phyloP scores from a whole-genome alignment of 2,329 filamentous ascomycete genomes.

The Neopestalotiopsis clavispora region DNA sequence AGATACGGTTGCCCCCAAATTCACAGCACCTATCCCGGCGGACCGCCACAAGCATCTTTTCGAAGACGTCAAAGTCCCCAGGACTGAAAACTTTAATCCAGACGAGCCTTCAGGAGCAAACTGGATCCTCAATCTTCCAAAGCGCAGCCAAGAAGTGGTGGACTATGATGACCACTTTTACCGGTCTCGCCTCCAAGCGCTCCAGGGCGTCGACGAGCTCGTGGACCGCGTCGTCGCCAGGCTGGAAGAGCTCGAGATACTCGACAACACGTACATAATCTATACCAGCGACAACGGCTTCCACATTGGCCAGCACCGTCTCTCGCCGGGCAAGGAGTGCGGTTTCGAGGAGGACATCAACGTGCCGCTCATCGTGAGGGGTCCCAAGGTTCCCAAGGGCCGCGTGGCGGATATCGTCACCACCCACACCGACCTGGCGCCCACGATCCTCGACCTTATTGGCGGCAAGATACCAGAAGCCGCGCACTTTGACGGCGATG shows the following conservation, averaged over 20 bases:
- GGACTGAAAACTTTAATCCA: constrained; percentile 72
- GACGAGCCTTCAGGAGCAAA: constrained; percentile 48
- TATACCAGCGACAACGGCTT: constrained; percentile 54
- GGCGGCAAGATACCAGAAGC: constrained; percentile 40
- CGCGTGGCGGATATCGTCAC: constrained; percentile 40
- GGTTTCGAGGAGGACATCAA: constrained; percentile 52
- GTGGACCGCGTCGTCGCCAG: constrained; percentile 43
- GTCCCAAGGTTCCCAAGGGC: constrained; percentile 44
- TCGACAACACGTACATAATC: constrained; percentile 48
- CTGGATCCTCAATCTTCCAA: constrained; percentile 47
- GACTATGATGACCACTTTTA: constrained; percentile 45
- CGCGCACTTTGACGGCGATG: constrained; percentile 19
- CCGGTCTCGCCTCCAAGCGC: constrained; percentile 44
- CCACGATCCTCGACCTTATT: constrained; percentile 44
- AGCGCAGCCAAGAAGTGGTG: constrained; percentile 36
- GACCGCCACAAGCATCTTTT: constrained; percentile 67
- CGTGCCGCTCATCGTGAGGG: constrained; percentile 50
- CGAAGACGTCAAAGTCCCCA: constrained; percentile 60
- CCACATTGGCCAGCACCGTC: constrained; percentile 52
- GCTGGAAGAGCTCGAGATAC: constrained; percentile 35
- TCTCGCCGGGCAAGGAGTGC: constrained; percentile 51
- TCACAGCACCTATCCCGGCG: constrained; percentile 60
- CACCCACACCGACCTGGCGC: constrained; percentile 51
- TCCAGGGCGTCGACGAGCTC: constrained; percentile 52
- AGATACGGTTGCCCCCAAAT: constrained; percentile 32